A percentile compares a stretch with the other conserved stretches of the same genome.
Conservation (phyloP, 257 asterid genomes). For the Capsicum chinense region DNA sequence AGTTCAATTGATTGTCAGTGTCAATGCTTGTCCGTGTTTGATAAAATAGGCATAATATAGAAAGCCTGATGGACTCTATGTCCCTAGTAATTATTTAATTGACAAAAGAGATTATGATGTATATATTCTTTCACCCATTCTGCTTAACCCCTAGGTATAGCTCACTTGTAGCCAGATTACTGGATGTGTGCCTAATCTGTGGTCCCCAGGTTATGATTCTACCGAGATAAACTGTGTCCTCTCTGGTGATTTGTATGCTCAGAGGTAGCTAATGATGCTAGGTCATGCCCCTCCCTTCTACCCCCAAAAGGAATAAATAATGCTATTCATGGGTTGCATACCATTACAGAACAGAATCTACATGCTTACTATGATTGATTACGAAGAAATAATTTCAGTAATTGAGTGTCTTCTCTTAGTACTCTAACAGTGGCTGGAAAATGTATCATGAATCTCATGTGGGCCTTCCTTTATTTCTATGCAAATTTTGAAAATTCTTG, state of each 20-base stretch:
- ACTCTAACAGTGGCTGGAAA: not conserved
- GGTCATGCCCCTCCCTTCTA: not conserved
- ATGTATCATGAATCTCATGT: not conserved
- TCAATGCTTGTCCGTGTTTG: not conserved
- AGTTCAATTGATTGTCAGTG: not conserved
- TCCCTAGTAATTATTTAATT: not conserved
- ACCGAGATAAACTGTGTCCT: not conserved
- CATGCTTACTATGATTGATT: not conserved
- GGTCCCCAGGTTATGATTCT: not conserved
- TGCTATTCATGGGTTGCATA: constrained; percentile 23
- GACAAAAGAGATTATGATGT: not conserved
- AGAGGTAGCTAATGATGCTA: constrained; percentile 16
- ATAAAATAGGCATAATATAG: not conserved
- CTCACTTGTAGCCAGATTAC: not conserved
- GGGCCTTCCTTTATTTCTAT: not conserved
- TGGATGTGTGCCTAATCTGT: constrained; percentile 12
- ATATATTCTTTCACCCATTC: not conserved
- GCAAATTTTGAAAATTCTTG: not conserved
- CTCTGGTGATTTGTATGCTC: not conserved
- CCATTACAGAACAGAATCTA: not conserved
- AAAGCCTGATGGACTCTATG: not conserved
- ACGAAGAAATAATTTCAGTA: not conserved
- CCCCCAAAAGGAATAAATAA: constrained; percentile 13
- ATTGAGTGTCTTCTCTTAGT: constrained; percentile 1
- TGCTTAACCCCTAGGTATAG: not conserved